Evolutionary conservation across 2,329 filamentous ascomycete species (phyloP).

Genomic region (Xylariaceae sp.): DNA sequence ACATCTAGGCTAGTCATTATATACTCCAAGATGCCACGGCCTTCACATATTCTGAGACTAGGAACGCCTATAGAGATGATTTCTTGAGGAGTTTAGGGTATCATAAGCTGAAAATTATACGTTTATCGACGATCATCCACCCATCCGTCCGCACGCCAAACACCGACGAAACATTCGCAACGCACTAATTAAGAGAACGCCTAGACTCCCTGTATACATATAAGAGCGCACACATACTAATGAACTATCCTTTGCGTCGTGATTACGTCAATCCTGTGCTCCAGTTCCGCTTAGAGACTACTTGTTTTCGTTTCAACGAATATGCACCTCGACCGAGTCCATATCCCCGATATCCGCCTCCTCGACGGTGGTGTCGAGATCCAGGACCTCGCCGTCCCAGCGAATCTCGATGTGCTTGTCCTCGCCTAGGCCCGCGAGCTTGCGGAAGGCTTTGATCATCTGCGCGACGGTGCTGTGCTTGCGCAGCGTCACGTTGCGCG

Average conservation of each 20-base stretch:
- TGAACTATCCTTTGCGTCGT: background rate
- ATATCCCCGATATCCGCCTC: slow-evolving; percentile 76
- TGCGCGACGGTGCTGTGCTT: slow-evolving; percentile 64
- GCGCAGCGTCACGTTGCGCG: slow-evolving; percentile 57
- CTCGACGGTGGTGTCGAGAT: slow-evolving; percentile 63
- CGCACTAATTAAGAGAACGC: background rate
- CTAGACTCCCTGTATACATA: background rate
- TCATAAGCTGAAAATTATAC: slow-evolving; percentile 16
- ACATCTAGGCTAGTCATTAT: too few species aligned
- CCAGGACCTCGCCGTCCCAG: slow-evolving; percentile 78
- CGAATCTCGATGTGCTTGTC: slow-evolving; percentile 64
- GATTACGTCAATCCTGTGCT: background rate
- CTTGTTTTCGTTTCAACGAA: slow-evolving; percentile 53
- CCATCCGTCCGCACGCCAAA: background rate
- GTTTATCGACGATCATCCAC: background rate
- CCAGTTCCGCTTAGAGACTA: background rate
- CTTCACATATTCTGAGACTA: too few species aligned
- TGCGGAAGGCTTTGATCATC: slow-evolving; percentile 67
- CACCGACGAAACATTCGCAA: background rate
- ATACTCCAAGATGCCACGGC: too few species aligned
- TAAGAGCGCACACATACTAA: too few species aligned
- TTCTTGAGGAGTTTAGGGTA: too few species aligned
- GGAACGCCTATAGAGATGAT: too few species aligned
- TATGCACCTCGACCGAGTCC: slow-evolving; percentile 76
- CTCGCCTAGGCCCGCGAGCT: slow-evolving; percentile 55